A percentile compares a stretch with the other conserved stretches of the same genome.
phyloP scores from a whole-genome alignment of 768 basidiomycete genomes.

The Tylopilus rubrobrunneus region DNA sequence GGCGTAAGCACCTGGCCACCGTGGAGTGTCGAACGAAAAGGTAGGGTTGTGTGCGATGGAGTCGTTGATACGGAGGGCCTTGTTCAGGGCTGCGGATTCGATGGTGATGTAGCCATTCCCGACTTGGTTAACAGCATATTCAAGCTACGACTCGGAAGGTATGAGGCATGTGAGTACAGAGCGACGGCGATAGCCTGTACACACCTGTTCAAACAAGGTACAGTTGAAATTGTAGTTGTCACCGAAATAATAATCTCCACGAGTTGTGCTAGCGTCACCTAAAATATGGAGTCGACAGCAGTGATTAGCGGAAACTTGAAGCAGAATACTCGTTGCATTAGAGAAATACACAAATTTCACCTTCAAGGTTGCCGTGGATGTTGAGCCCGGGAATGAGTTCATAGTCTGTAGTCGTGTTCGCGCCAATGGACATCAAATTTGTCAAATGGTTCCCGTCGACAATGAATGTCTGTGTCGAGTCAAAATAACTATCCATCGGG shows the following conservation, averaged over 20 bases:
- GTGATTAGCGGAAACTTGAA: background rate
- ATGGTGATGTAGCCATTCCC: conserved; percentile 19
- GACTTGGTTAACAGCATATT: conserved; percentile 13
- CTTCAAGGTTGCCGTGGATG: conserved; percentile 24
- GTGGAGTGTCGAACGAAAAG: conserved; percentile 17
- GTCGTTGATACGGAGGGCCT: conserved; percentile 20
- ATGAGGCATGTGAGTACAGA: background rate
- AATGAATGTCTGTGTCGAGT: conserved; percentile 20
- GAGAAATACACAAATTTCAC: background rate
- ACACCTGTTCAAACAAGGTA: conserved; percentile 20
- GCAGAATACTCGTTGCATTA: too few species aligned
- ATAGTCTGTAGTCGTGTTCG: conserved; percentile 13
- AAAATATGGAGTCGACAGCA: background rate
- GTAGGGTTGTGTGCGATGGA: conserved; percentile 25
- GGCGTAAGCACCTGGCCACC: conserved; percentile 17
- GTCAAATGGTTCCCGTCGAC: conserved; percentile 28
- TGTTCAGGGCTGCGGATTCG: conserved; percentile 21
- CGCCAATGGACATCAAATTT: conserved; percentile 25
- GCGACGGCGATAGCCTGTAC: background rate
- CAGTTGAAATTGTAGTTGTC: conserved; percentile 25
- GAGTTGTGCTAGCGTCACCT: conserved; percentile 26
- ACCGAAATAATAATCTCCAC: conserved; percentile 25
- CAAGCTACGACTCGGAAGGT: conserved; percentile 12
- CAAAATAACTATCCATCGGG: background rate
- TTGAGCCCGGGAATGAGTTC: conserved; percentile 17